Evolutionary conservation across 2,329 filamentous ascomycete genomes (phyloP), one percentile per base, ranked within the genome.

Genomic region (Colletotrichum simmondsii): DNA sequence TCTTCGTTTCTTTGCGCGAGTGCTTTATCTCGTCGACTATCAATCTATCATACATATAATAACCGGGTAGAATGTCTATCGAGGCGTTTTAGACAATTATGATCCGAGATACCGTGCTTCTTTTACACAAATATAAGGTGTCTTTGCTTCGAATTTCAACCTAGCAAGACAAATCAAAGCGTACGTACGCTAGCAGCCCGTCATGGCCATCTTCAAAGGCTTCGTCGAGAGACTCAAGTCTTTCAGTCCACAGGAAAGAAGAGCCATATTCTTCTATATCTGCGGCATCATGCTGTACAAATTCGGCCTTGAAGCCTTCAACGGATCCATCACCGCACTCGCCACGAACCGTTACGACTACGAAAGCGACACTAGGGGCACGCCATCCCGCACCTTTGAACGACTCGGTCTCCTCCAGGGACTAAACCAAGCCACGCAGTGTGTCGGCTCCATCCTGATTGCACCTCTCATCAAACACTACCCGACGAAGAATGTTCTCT

Each of bases 251-350:
- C 71, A 73, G 35, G 86, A 88, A 76, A 84, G 83, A 67, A 82
- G 84, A 63, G 86, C 86, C 71, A 83, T 86, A 60, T 78, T 79
- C 59, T 80, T 86, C 66, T 87, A 88, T 77, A 86, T 87, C 61
- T 74, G 79, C 8, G 86, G 86, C 6, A 87, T 88, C 70, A 87
- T 87, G 84, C 78, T 86, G 56, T 88, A 87, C 80, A 88, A 88
- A 75, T 87, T 88, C 70, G 86, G 85, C 30, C 81, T 87, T 14
- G 85, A 87, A 75, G 85, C 85, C 11, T 88, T 87, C 79, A 87
- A 86, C 76, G 86, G 86, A 1, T 87, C 85, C 37, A 82, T 88
- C 74, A 83, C 85, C 49, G 84, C 85, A 12, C 80, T 87, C 3
- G 85, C 85, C 12, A 87, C 84, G 4, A 87, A 87, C 74, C 81